Percentiles rank a stretch among this genome's conserved stretches.
phyloP scores from a whole-genome alignment of 257 asterid species.

The Ballota nigra region DNA sequence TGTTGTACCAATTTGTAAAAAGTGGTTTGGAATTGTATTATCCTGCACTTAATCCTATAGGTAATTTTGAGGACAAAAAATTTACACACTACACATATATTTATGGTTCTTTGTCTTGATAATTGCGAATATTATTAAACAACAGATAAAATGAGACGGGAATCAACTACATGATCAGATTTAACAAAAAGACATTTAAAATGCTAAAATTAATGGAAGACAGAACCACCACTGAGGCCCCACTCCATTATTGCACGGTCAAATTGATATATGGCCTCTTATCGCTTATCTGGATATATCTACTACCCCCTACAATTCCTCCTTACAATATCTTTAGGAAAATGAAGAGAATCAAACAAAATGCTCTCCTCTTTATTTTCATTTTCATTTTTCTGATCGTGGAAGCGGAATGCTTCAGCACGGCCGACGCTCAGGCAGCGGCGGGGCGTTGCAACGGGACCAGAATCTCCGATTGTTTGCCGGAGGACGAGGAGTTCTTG shows the following conservation, averaged over 20 bases:
- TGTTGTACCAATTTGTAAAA: no score
- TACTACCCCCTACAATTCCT: not conserved
- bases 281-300: not conserved
- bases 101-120: no score
- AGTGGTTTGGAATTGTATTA: no score
- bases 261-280: not conserved
- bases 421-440: not conserved
- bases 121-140: no score
- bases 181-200: not conserved
- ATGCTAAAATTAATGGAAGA: not conserved
- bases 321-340: no score
- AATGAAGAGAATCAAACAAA: not conserved
- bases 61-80: no score
- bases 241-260: not conserved
- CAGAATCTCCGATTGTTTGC: slow-evolving; percentile 14
- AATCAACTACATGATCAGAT: not conserved
- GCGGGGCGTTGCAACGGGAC: slow-evolving; percentile 7
- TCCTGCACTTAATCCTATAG: no score
- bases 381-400: not conserved
- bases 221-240: not conserved
- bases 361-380: not conserved
- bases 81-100: no score
- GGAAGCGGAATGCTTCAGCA: not conserved
- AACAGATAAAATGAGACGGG: no score
- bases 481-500: slow-evolving; percentile 11